Evolutionary conservation across 805 yeast genomes (phyloP).

Genomic region (Kregervanrija delftensis): DNA sequence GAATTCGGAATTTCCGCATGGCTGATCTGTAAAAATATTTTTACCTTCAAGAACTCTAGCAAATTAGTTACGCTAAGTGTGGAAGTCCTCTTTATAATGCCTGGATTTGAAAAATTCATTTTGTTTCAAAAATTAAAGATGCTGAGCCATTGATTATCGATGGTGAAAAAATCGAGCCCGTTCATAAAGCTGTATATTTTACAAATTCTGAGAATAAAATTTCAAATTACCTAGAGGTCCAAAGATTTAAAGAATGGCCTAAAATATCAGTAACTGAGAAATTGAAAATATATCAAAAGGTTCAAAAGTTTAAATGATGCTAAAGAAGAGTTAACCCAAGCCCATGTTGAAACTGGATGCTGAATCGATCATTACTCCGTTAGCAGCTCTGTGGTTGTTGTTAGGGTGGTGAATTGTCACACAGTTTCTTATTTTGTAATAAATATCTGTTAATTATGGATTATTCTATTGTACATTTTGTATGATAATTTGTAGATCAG

Average conservation of each 20-base stretch:
- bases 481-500: not conserved
- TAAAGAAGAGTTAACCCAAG: conserved; percentile 14
- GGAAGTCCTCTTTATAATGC: too few species aligned
- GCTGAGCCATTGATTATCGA: too few species aligned
- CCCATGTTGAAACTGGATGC: conserved; percentile 31
- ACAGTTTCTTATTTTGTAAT: conserved; percentile 25
- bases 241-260: conserved; percentile 17
- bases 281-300: conserved; percentile 8
- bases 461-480: conserved; percentile 30
- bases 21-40: too few species aligned
- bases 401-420: conserved; percentile 33
- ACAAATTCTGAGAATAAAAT: not conserved
- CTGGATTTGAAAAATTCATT: too few species aligned
- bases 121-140: too few species aligned
- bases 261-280: conserved; percentile 6
- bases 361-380: conserved; percentile 36
- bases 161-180: too few species aligned
- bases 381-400: conserved; percentile 43
- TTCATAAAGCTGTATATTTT: too few species aligned
- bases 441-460: conserved; percentile 21
- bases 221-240: not conserved
- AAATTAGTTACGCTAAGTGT: too few species aligned
- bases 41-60: too few species aligned
- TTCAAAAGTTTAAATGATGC: conserved; percentile 5
- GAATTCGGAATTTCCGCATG: too few species aligned